These are phyloP conservation scores for Hypomontagnella monticulosa DNA, from an alignment of 495 filamentous ascomycete species.

Conservation along the genomic window DNA sequence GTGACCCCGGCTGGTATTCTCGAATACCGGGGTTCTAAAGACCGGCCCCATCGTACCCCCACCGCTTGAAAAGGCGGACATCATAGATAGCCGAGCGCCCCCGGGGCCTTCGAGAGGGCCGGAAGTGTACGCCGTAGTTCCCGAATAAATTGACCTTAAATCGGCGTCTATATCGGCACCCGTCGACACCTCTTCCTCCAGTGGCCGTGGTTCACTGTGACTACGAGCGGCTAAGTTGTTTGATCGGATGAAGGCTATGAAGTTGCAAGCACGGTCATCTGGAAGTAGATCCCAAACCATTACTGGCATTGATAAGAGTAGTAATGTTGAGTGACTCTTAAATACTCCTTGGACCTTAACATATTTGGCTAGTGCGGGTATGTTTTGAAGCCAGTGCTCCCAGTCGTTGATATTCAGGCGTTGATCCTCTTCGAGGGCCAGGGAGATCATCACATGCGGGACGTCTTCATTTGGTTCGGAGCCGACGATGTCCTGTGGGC, in stretches of 20 bases:
- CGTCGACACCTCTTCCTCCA: conserved; percentile 30
- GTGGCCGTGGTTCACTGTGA: conserved; percentile 10
- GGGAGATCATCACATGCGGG: conserved; percentile 63
- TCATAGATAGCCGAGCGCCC: conserved; percentile 30
- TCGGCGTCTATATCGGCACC: conserved; percentile 35
- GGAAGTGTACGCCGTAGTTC: conserved; percentile 39
- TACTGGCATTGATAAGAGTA: conserved; percentile 59
- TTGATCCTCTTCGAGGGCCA: conserved; percentile 63
- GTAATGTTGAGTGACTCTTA: conserved; percentile 61
- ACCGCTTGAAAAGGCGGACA: conserved; percentile 35
- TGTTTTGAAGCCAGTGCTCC: conserved; percentile 57
- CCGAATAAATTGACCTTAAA: conserved; percentile 42
- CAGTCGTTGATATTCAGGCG: conserved; percentile 57
- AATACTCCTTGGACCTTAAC: conserved; percentile 63
- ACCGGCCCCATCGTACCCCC: conserved; percentile 26
- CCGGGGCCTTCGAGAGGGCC: conserved; percentile 13
- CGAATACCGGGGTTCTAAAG: conserved; percentile 16
- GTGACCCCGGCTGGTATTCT: conserved; percentile 6
- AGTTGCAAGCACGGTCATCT: conserved; percentile 59
- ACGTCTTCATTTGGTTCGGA: conserved; percentile 55
- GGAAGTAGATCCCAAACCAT: conserved; percentile 64
- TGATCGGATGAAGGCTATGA: conserved; percentile 62
- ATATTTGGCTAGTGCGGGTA: conserved; percentile 60
- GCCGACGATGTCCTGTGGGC: conserved; percentile 33
- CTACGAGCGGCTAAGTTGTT: conserved; percentile 50